Percentiles rank a stretch among this genome's conserved stretches.
phyloP scores from a whole-genome alignment of 805 yeast species.

The Lachancea thermotolerans region DNA sequence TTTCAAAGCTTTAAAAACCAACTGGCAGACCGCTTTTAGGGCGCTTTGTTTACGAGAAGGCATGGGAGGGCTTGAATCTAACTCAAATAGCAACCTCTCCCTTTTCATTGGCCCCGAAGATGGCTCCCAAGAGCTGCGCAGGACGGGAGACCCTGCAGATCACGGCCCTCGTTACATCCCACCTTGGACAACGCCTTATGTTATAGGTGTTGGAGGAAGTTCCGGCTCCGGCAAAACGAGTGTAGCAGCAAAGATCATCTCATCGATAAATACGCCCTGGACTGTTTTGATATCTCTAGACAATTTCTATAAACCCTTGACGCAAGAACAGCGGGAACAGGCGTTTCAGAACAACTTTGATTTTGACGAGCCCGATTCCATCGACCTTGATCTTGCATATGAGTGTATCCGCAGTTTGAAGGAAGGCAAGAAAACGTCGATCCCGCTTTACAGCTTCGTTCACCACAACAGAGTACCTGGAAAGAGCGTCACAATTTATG shows the following conservation, averaged over 20 bases:
- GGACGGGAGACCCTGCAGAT: not conserved
- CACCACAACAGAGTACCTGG: conserved; percentile 55
- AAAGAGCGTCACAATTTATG: conserved; percentile 71
- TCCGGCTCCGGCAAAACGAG: conserved; percentile 94
- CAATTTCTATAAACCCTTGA: conserved; percentile 79
- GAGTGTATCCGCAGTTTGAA: conserved; percentile 60
- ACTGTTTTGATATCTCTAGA: conserved; percentile 84
- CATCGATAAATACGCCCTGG: conserved; percentile 84
- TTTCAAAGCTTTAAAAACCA: not conserved
- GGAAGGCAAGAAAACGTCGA: conserved; percentile 57
- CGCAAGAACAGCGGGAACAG: conserved; percentile 46
- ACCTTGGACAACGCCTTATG: conserved; percentile 85
- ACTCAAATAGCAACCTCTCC: not conserved
- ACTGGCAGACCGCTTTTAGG: not conserved
- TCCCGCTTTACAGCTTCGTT: conserved; percentile 67
- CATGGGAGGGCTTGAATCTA: too few species aligned
- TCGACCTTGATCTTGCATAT: conserved; percentile 69
- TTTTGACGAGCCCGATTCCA: conserved; percentile 79
- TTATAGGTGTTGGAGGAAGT: conserved; percentile 81
- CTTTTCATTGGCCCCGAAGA: not conserved
- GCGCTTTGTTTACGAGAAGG: not conserved
- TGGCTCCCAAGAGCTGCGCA: not conserved
- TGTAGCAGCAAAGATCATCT: conserved; percentile 75
- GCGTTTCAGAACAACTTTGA: conserved; percentile 75
- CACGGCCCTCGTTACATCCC: conserved; percentile 43